Conservation (phyloP, 768 basidiomycete species). For the Boletus sensibilis region DNA sequence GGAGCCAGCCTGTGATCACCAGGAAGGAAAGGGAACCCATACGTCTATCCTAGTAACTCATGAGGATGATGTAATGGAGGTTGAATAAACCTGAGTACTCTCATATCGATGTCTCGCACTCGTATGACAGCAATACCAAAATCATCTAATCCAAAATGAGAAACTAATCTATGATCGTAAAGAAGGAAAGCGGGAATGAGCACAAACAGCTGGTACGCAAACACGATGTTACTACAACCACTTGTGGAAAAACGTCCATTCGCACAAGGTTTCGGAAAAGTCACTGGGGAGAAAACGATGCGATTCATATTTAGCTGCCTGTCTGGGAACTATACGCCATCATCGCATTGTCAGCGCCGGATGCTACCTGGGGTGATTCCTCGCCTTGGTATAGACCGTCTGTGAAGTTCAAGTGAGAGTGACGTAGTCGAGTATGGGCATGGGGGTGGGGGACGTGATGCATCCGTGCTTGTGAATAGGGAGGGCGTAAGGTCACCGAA, state of each 20-base stretch:
- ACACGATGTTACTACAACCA: conserved; percentile 14
- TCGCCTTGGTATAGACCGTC: conserved; percentile 37
- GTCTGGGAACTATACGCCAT: conserved; percentile 45
- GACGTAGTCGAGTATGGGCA: conserved; percentile 72
- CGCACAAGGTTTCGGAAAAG: background rate
- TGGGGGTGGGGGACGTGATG: conserved; percentile 82
- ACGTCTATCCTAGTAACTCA: background rate
- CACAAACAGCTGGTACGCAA: conserved; percentile 23
- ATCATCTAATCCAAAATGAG: conserved; percentile 26
- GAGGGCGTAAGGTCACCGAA: conserved; percentile 53
- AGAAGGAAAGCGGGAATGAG: conserved; percentile 16
- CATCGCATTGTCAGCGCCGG: conserved; percentile 43
- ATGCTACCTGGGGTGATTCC: conserved; percentile 26
- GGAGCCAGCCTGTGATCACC: conserved; percentile 2
- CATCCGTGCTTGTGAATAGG: conserved; percentile 62
- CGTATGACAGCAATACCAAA: conserved; percentile 19
- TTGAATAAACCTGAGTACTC: conserved; percentile 35
- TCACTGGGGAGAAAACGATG: background rate
- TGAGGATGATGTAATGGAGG: conserved; percentile 53
- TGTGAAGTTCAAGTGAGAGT: conserved; percentile 51
- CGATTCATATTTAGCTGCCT: conserved; percentile 17
- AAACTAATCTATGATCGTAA: conserved; percentile 27
- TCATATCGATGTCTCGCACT: conserved; percentile 8
- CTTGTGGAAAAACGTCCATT: conserved; percentile 5
- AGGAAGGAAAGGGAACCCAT: background rate